Conservation (phyloP, 306 rosid species). For the Carpinus viminea region DNA sequence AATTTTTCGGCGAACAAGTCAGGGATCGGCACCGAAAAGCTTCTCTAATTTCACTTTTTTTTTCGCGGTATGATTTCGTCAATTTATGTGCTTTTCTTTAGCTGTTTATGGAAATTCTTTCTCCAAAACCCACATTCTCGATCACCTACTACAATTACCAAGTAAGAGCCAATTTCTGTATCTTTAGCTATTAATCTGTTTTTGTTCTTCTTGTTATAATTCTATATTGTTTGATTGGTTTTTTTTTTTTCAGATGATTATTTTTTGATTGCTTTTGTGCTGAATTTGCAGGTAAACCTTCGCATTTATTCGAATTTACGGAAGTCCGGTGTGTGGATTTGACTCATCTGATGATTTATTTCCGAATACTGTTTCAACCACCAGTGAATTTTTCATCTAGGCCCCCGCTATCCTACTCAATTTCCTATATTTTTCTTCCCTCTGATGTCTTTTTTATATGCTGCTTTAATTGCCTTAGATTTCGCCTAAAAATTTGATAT, state of each 20-base stretch:
- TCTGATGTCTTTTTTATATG: conserved; percentile 69
- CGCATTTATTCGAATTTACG: conserved; percentile 27
- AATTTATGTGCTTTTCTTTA: conserved; percentile 10
- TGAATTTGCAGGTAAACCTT: conserved; percentile 38
- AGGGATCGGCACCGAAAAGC: conserved; percentile 37
- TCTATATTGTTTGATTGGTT: conserved; percentile 13
- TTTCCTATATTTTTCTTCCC: conserved; percentile 70
- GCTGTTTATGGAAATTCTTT: conserved; percentile 14
- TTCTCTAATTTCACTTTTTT: conserved; percentile 22
- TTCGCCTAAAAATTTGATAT: conserved; percentile 59
- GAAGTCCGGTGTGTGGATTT: conserved; percentile 39
- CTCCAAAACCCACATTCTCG: conserved; percentile 20
- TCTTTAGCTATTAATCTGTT: conserved; percentile 24
- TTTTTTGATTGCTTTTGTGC: not conserved
- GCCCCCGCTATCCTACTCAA: conserved; percentile 57
- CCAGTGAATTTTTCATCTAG: conserved; percentile 49
- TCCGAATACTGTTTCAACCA: conserved; percentile 54
- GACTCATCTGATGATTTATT: conserved; percentile 82
- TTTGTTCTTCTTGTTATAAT: not conserved
- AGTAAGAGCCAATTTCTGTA: not conserved
- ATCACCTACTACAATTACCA: not conserved
- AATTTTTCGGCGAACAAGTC: conserved; percentile 18
- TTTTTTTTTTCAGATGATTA: no score
- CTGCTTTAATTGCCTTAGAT: conserved; percentile 62
- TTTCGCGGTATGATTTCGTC: conserved; percentile 17